These are phyloP conservation scores for Neurospora sp. DNA, from an alignment of 495 filamentous ascomycete species.

Conservation along the genomic window DNA sequence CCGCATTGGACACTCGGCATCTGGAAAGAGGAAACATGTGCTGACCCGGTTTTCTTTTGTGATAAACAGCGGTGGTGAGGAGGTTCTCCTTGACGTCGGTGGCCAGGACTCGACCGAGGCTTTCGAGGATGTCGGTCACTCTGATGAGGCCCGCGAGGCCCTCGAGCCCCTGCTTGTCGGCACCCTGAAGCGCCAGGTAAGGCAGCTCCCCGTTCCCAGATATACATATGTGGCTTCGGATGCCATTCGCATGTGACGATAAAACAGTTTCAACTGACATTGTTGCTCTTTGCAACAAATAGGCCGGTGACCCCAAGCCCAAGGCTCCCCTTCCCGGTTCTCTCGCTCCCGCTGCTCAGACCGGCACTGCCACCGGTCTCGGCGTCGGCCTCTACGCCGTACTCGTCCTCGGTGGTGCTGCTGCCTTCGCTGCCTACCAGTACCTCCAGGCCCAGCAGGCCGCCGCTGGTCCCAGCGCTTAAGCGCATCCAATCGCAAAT, in stretches of 20 bases:
- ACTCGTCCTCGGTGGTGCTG: slow-evolving; percentile 62
- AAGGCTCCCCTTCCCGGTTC: slow-evolving; percentile 38
- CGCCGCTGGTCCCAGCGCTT: slow-evolving; percentile 20
- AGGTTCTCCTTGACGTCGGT: slow-evolving; percentile 91
- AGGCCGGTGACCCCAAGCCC: slow-evolving; percentile 81
- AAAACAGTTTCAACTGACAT: slow-evolving; percentile 4
- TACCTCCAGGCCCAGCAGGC: slow-evolving; percentile 61
- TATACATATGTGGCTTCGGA: background rate
- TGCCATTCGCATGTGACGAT: background rate
- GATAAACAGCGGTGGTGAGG: slow-evolving; percentile 76
- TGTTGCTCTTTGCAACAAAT: slow-evolving; percentile 9
- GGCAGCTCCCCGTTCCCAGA: slow-evolving; percentile 12
- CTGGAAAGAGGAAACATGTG: background rate
- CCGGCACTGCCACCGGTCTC: slow-evolving; percentile 42
- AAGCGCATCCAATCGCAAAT: slow-evolving; percentile 1
- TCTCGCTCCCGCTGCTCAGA: slow-evolving; percentile 40
- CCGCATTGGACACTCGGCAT: slow-evolving; percentile 1
- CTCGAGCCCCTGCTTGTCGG: slow-evolving; percentile 72
- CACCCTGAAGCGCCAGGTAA: slow-evolving; percentile 75
- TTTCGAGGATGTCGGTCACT: slow-evolving; percentile 99
- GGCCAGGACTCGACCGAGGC: slow-evolving; percentile 97
- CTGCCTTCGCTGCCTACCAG: slow-evolving; percentile 79
- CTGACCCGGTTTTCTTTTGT: slow-evolving; percentile 5
- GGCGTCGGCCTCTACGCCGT: slow-evolving; percentile 78
- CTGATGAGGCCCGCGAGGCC: slow-evolving; percentile 95